A percentile compares a stretch with the other conserved stretches of the same genome.
These are phyloP conservation scores for Globisporangium ultimum DNA, from an alignment of 352 stramenopile genomes.

Conservation along the genomic window DNA sequence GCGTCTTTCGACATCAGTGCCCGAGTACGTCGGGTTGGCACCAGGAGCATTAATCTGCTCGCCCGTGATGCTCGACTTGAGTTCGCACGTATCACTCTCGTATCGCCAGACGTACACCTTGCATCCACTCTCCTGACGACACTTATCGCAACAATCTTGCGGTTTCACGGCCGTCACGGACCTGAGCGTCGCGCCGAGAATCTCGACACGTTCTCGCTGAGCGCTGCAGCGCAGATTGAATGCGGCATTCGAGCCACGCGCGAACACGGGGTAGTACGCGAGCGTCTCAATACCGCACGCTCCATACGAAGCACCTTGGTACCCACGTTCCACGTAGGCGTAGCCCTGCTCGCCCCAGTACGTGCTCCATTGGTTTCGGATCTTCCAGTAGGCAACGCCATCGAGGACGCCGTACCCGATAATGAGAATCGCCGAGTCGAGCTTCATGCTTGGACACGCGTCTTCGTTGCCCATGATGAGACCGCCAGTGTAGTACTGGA, in stretches of 20 bases:
- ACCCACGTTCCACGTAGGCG: constrained; percentile 52
- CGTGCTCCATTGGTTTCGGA: constrained; percentile 74
- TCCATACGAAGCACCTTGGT: constrained; percentile 35
- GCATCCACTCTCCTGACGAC: constrained; percentile 9
- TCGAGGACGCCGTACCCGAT: constrained; percentile 51
- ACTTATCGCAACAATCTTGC: constrained; percentile 9
- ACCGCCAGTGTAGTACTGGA: constrained; percentile 60
- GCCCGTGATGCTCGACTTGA: constrained; percentile 15
- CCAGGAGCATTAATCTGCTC: constrained; percentile 2
- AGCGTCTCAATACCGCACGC: constrained; percentile 47
- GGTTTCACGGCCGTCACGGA: background rate
- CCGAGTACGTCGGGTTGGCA: constrained; percentile 2
- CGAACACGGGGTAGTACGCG: constrained; percentile 15
- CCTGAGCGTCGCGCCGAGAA: constrained; percentile 9
- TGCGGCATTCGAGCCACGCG: background rate
- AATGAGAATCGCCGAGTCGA: constrained; percentile 44
- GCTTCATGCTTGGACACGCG: constrained; percentile 25
- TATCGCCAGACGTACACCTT: constrained; percentile 8
- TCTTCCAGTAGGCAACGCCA: constrained; percentile 43
- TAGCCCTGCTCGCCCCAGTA: constrained; percentile 67
- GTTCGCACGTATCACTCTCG: constrained; percentile 1
- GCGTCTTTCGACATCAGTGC: background rate
- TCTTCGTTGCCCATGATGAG: constrained; percentile 51
- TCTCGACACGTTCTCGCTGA: background rate
- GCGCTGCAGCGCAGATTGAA: background rate